Base-by-base conservation (phyloP, 2,329 filamentous ascomycete genomes). In the Exophiala sp. region DNA sequence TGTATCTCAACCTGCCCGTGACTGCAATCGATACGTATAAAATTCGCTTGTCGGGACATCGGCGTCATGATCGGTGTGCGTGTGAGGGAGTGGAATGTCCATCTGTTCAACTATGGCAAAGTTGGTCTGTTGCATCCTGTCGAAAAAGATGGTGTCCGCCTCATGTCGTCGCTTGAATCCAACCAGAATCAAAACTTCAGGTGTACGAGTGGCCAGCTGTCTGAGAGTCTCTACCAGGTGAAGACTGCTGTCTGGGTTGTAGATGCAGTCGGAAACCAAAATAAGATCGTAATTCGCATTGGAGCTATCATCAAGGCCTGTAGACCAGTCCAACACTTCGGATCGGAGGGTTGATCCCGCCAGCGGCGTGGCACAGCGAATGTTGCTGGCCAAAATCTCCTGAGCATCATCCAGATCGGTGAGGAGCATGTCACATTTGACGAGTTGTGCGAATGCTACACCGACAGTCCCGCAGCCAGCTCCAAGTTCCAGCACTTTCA, bases 211-310 rank as follows among this genome's bases (percentile, higher is more conserved):
- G 35, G 73, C 65, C 42, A 85, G 65, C 8, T 65, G 68, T 18
- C 62, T 59, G 8, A 87, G 66, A 1, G 80, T 82, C 22, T 68
- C 66, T 6, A 86, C 81, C 30, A 87, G 68, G 19, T 79, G 73
- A 2, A 80, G 79, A 44, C 83, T 75, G 52, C 79, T 83, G 59
- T 85, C 82, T 13, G 77, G 71, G 63, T 87, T 87, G 67, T 88
- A 88, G 1, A 83, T 87, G 66, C 84, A 87, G 63, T 88, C 84
- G 1, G 82, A 81, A 1, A 85, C 76, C 2, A 86, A 63, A 18
- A 86, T 72, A 27, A 87, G 61, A 63, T 85, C 78, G 59, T 79
- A 73, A 9, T 60, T 60, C 30, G 60, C 61, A 19, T 60, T 57
- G 18, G 59, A 60, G 9, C 73, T 64, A 30, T 70, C 63, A 3